Conservation (phyloP, 257 asterid genomes). For the Penstemon barbatus region DNA sequence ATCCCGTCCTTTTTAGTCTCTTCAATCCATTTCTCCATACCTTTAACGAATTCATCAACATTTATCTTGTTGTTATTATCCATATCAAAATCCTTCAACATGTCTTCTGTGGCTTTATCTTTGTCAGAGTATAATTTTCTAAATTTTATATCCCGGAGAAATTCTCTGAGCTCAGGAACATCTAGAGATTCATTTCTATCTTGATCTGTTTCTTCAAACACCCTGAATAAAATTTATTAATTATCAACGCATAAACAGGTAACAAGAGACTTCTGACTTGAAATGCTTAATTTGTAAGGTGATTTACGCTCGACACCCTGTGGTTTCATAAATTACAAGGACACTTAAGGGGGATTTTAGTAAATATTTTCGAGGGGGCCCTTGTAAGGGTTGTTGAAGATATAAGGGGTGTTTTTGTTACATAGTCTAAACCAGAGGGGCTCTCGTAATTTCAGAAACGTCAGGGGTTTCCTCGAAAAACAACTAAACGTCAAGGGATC, state of each 20-base stretch:
- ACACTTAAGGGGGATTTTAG: constrained; percentile 1
- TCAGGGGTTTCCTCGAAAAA: too few relatives aligned
- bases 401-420: too few relatives aligned
- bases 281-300: not conserved
- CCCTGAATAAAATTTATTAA: constrained; percentile 17
- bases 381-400: too few relatives aligned
- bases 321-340: constrained; percentile 33
- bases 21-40: constrained; percentile 41
- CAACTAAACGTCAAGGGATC: not conserved
- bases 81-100: constrained; percentile 39
- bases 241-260: not conserved
- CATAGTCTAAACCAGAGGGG: too few relatives aligned
- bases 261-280: not conserved
- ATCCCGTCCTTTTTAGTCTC: constrained; percentile 29
- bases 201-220: constrained; percentile 37
- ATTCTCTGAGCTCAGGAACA: constrained; percentile 35
- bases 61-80: constrained; percentile 38
- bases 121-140: constrained; percentile 24
- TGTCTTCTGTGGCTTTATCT: constrained; percentile 30
- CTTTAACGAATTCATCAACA: constrained; percentile 42
- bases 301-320: constrained; percentile 44
- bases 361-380: not conserved
- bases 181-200: constrained; percentile 38
- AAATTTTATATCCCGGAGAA: constrained; percentile 34
- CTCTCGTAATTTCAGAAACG: too few relatives aligned